Evolutionary conservation across 257 asterid genomes (phyloP).

Genomic region (Mentha longifolia): DNA sequence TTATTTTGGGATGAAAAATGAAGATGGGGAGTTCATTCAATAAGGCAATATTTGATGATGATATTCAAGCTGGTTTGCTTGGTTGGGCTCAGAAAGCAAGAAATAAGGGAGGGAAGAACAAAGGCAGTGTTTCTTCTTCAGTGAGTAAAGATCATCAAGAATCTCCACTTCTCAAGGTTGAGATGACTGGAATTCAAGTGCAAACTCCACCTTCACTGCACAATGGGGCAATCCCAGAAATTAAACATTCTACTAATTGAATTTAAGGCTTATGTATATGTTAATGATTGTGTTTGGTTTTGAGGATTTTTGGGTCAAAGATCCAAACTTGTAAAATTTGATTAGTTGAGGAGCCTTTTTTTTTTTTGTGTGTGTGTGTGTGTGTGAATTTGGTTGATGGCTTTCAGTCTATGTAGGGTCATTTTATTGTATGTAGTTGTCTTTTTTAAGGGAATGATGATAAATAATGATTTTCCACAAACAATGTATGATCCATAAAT

Average conservation of each 20-base stretch:
- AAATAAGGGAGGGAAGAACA: constrained; percentile 35
- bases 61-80: constrained; percentile 54
- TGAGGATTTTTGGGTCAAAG: too few species aligned
- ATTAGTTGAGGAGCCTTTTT: not conserved
- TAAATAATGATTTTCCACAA: too few species aligned
- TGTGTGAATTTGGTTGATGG: too few species aligned
- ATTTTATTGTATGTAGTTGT: not conserved
- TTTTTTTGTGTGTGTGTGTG: not conserved
- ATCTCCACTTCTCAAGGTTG: constrained; percentile 32
- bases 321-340: not conserved
- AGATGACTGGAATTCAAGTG: constrained; percentile 20
- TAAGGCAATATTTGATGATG: constrained; percentile 57
- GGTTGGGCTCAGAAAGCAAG: constrained; percentile 70
- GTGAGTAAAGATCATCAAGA: constrained; percentile 28
- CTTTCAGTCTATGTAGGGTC: not conserved
- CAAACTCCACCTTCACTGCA: constrained; percentile 36
- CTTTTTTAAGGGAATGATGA: not conserved
- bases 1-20: not conserved
- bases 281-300: not conserved
- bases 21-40: constrained; percentile 80
- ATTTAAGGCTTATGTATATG: too few species aligned
- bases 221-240: constrained; percentile 26
- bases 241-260: constrained; percentile 1
- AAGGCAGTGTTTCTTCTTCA: constrained; percentile 26
- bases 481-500: too few species aligned